Conservation (phyloP, 805 yeast species). For the Candida saitoana region DNA sequence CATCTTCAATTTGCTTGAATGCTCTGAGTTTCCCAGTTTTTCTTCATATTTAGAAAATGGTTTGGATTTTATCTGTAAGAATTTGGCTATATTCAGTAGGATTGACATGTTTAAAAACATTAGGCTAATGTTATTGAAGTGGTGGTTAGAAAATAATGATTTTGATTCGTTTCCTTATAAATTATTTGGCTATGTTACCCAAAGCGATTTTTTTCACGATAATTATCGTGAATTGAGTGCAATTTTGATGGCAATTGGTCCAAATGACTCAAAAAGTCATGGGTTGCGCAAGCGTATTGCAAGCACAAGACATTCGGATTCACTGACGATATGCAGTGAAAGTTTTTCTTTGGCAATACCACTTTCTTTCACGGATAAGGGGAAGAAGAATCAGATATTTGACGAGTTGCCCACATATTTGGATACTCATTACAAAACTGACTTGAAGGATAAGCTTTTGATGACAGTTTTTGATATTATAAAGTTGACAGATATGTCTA, state of each 20-base stretch:
- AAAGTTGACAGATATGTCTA: slow-evolving; percentile 36
- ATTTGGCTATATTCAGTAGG: slow-evolving; percentile 10
- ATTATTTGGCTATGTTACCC: slow-evolving; percentile 33
- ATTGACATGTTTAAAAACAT: slow-evolving; percentile 24
- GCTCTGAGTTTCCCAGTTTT: slow-evolving; percentile 28
- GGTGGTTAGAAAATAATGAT: slow-evolving; percentile 39
- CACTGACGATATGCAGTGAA: slow-evolving; percentile 21
- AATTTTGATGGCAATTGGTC: slow-evolving; percentile 17
- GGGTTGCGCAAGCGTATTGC: slow-evolving; percentile 11
- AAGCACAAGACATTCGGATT: slow-evolving; percentile 12
- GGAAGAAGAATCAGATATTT: slow-evolving; percentile 32
- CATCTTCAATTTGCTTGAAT: slow-evolving; percentile 41
- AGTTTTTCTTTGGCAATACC: slow-evolving; percentile 41
- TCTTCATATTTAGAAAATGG: slow-evolving; percentile 25
- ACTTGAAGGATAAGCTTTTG: slow-evolving; percentile 20
- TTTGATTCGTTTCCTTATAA: slow-evolving; percentile 37
- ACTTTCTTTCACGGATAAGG: slow-evolving; percentile 38
- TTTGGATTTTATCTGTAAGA: slow-evolving; percentile 19
- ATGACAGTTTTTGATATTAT: slow-evolving; percentile 37
- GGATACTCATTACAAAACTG: slow-evolving; percentile 17
- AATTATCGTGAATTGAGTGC: slow-evolving; percentile 39
- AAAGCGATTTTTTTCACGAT: slow-evolving; percentile 25
- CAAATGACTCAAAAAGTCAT: slow-evolving; percentile 12
- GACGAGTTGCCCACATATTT: slow-evolving; percentile 12
- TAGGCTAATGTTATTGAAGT: slow-evolving; percentile 34